phyloP scores from a whole-genome alignment of 163 green algal genomes.

The Trebouxiophyceae sp. region DNA sequence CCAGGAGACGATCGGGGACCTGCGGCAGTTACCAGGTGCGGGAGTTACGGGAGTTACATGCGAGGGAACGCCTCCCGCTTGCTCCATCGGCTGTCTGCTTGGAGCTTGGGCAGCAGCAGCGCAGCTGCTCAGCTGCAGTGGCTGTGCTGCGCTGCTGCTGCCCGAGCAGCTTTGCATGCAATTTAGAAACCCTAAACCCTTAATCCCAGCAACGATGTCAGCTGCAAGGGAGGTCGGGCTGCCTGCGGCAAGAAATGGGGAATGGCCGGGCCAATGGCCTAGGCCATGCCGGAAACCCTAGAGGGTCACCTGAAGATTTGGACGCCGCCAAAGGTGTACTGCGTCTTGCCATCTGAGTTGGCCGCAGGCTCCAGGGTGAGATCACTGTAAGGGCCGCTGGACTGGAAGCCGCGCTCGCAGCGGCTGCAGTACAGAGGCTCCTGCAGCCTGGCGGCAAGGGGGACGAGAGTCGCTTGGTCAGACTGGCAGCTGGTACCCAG shows the following conservation, averaged over 20 bases:
- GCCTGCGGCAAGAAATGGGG: too few species aligned
- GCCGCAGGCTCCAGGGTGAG: constrained; percentile 63
- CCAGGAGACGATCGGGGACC: constrained; percentile 64
- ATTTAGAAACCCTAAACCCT: constrained; percentile 10
- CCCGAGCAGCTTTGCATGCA: background rate
- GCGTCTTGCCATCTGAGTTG: constrained; percentile 43
- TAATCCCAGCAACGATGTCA: constrained; percentile 14
- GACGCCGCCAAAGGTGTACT: constrained; percentile 49
- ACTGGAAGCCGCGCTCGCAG: constrained; percentile 57
- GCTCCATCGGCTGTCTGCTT: too few species aligned
- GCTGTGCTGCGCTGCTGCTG: too few species aligned
- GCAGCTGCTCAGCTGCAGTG: background rate
- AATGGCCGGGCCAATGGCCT: background rate
- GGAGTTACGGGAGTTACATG: background rate
- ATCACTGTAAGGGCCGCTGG: constrained; percentile 42
- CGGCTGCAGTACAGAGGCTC: constrained; percentile 36
- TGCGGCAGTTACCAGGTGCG: constrained; percentile 8
- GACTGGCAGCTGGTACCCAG: constrained; percentile 6
- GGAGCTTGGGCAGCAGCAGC: background rate
- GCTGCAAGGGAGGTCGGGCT: background rate
- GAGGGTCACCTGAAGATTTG: constrained; percentile 58
- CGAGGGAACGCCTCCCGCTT: too few species aligned
- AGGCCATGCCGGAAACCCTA: background rate
- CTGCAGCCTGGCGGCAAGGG: constrained; percentile 10
- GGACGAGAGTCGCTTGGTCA: background rate